A percentile compares a stretch with the other conserved stretches of the same genome.
Conservation (phyloP, 2,329 filamentous ascomycete species). For the Pseudocercospora cruenta region DNA sequence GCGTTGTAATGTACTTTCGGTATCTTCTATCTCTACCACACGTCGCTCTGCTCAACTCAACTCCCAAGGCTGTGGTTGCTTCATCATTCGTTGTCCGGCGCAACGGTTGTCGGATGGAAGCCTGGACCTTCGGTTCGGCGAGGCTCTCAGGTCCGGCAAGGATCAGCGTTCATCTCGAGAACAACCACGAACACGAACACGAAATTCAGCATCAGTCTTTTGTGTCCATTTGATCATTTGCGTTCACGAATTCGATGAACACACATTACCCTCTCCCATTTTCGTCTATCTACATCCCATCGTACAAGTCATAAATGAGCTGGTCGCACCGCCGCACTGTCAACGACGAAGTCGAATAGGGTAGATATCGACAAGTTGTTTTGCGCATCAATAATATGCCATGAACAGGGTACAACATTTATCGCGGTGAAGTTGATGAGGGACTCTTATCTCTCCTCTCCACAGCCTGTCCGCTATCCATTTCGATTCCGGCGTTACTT, state of each 20-base stretch:
- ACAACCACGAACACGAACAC: background rate
- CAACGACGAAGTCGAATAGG: no score
- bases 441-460: background rate
- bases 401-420: no score
- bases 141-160: background rate
- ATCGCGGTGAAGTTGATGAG: background rate
- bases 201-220: no score
- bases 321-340: no score
- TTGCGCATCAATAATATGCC: no score
- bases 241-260: no score
- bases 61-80: background rate
- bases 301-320: no score
- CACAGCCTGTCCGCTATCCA: conserved; percentile 11
- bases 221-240: no score
- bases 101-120: conserved; percentile 2
- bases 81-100: background rate
- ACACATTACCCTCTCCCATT: background rate
- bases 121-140: conserved; percentile 11
- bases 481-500: conserved; percentile 17
- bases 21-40: background rate
- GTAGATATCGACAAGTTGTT: no score
- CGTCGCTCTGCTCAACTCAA: no score
- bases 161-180: background rate
- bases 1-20: background rate
- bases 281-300: background rate